These are phyloP conservation scores for Balamuthia mandrillaris DNA, from an alignment of 208 protist species.

Conservation along the genomic window DNA sequence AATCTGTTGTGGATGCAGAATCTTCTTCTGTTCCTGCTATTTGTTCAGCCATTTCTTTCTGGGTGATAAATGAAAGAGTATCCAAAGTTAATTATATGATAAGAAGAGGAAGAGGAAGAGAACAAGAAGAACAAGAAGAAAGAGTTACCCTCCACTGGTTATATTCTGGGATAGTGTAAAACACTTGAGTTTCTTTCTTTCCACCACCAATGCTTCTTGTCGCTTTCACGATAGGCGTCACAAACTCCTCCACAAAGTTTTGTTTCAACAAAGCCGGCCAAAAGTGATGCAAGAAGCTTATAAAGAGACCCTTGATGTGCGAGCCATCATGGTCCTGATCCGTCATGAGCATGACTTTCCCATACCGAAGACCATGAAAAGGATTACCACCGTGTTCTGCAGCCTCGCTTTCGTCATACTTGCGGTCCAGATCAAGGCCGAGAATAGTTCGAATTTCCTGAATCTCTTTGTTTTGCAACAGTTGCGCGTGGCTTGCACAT, in stretches of 20 bases:
- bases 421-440: slow-evolving; percentile 74
- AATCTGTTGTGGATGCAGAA: no score
- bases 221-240: slow-evolving; percentile 99
- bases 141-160: no score
- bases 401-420: slow-evolving; percentile 72
- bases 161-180: no score
- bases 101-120: no score
- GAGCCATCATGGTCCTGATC: slow-evolving; percentile 99
- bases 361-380: slow-evolving; percentile 97
- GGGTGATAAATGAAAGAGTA: slow-evolving; percentile 95
- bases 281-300: slow-evolving; percentile 99
- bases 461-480: slow-evolving; percentile 94
- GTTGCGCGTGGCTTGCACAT: slow-evolving; percentile 87
- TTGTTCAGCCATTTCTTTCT: slow-evolving; percentile 96
- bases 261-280: slow-evolving; percentile 95
- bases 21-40: slow-evolving; percentile 65
- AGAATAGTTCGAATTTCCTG: slow-evolving; percentile 78
- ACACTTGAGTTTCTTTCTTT: no score
- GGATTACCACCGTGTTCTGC: no score
- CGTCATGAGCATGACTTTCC: slow-evolving; percentile 99
- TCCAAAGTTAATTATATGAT: no score
- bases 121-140: no score
- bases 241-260: slow-evolving; percentile 98
- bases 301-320: slow-evolving; percentile 99
- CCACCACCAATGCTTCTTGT: slow-evolving; percentile 76